Conservation (phyloP, 805 yeast species). For the Ogataea naganishii region DNA sequence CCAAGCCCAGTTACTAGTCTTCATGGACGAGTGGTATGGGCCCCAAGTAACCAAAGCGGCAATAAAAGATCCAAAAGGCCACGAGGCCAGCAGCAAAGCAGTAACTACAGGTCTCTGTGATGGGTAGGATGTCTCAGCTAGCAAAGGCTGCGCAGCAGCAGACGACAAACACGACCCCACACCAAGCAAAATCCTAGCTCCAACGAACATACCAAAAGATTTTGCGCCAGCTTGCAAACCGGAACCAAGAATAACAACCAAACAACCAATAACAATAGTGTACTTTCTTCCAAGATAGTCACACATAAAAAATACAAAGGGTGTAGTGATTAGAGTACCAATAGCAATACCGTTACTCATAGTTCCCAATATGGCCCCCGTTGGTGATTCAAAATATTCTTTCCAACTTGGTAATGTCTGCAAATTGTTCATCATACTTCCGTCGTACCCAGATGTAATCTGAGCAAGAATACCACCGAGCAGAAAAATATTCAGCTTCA, state of each 20-base stretch:
- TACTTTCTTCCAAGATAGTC: slow-evolving; percentile 17
- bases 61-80: slow-evolving; percentile 39
- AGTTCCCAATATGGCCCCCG: slow-evolving; percentile 32
- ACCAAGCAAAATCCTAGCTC: slow-evolving; percentile 24
- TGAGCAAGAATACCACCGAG: slow-evolving; percentile 4
- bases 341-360: slow-evolving; percentile 32
- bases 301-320: slow-evolving; percentile 20
- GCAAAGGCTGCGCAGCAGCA: slow-evolving; percentile 18
- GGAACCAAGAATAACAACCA: slow-evolving; percentile 17
- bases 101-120: slow-evolving; percentile 23
- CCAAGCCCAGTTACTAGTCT: slow-evolving; percentile 34
- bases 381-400: slow-evolving; percentile 28
- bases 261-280: slow-evolving; percentile 12
- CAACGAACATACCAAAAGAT: slow-evolving; percentile 22
- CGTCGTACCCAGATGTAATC: slow-evolving; percentile 30
- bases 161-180: slow-evolving; percentile 16
- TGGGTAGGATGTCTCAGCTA: slow-evolving; percentile 21
- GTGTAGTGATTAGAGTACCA: slow-evolving; percentile 20
- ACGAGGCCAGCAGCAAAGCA: slow-evolving; percentile 33
- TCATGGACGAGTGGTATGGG: too few relatives aligned
- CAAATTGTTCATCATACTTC: slow-evolving; percentile 41
- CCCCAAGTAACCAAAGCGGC: slow-evolving; percentile 24
- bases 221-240: slow-evolving; percentile 24
- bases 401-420: slow-evolving; percentile 36
- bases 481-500: slow-evolving; percentile 2